Percentiles rank a stretch among this genome's conserved stretches.
Evolutionary conservation across 371 early-diverging fungal genomes (phyloP).

Genomic region (Actinomucor elegans): DNA sequence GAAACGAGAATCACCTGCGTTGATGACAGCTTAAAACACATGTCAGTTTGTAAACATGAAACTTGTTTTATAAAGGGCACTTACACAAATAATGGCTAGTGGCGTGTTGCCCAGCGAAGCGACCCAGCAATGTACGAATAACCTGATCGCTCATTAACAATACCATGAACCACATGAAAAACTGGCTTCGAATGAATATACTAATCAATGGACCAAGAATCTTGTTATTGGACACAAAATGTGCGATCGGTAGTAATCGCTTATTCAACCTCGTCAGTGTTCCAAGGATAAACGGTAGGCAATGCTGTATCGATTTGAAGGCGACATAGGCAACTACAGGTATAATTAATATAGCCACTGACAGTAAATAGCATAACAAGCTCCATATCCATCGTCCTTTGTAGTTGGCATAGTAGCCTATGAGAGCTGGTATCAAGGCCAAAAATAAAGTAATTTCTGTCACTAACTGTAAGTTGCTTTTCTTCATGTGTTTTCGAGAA

Average conservation of each 20-base stretch:
- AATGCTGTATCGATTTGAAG: slow-evolving; percentile 31
- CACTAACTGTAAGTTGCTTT: slow-evolving; percentile 6
- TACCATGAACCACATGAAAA: slow-evolving; percentile 38
- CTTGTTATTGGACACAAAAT: slow-evolving; percentile 19
- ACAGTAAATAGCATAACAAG: slow-evolving; percentile 22
- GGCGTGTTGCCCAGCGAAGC: slow-evolving; percentile 33
- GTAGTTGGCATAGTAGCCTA: slow-evolving; percentile 22
- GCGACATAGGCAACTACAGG: slow-evolving; percentile 25
- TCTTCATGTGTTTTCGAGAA: too few relatives aligned
- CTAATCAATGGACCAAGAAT: slow-evolving; percentile 34
- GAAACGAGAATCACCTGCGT: slow-evolving; percentile 34
- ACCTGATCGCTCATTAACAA: slow-evolving; percentile 39
- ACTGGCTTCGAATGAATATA: slow-evolving; percentile 29
- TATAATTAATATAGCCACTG: slow-evolving; percentile 19
- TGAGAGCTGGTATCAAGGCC: slow-evolving; percentile 19
- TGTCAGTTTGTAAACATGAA: neutral
- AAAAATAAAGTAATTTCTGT: slow-evolving; percentile 22
- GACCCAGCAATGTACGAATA: slow-evolving; percentile 29
- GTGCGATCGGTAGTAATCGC: slow-evolving; percentile 28
- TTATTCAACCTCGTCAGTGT: slow-evolving; percentile 16
- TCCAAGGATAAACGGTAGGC: slow-evolving; percentile 24
- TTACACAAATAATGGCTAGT: slow-evolving; percentile 32
- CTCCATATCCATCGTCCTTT: slow-evolving; percentile 20
- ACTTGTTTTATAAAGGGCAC: neutral
- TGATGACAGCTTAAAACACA: slow-evolving; percentile 32